phyloP scores from a whole-genome alignment of 768 basidiomycete species.

The Leccinum boreale region DNA sequence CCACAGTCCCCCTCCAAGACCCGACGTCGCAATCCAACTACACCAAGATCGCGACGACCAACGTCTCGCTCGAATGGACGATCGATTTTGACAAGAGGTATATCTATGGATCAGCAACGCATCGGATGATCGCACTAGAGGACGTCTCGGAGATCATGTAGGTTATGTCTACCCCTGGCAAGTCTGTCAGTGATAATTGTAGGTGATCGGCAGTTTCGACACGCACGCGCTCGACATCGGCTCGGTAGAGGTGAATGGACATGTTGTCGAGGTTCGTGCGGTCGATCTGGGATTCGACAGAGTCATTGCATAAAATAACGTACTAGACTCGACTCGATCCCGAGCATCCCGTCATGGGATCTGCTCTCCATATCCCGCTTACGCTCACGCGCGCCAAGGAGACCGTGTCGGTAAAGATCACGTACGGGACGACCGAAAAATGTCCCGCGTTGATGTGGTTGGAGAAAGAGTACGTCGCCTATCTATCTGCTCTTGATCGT shows the following conservation, averaged over 20 bases:
- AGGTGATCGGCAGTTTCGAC: slow-evolving; percentile 43
- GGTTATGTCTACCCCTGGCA: not conserved
- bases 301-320: not conserved
- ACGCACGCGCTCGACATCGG: slow-evolving; percentile 51
- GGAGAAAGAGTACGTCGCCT: slow-evolving; percentile 57
- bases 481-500: not conserved
- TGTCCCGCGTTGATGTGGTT: slow-evolving; percentile 88
- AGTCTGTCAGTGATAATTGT: not conserved
- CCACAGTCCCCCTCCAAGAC: slow-evolving; percentile 26
- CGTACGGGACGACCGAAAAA: slow-evolving; percentile 70
- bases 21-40: slow-evolving; percentile 61
- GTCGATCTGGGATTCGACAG: not conserved
- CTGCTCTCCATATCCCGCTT: slow-evolving; percentile 63
- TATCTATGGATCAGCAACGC: slow-evolving; percentile 47
- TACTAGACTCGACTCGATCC: slow-evolving; percentile 50
- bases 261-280: slow-evolving; percentile 42
- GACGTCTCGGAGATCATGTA: slow-evolving; percentile 44
- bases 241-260: slow-evolving; percentile 47
- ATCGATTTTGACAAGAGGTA: slow-evolving; percentile 49
- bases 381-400: slow-evolving; percentile 36
- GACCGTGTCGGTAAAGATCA: slow-evolving; percentile 46
- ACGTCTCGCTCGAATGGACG: slow-evolving; percentile 54
- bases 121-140: slow-evolving; percentile 39
- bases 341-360: slow-evolving; percentile 72
- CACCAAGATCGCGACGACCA: slow-evolving; percentile 41